phyloP scores from a whole-genome alignment of 1,284 basidiomycete species.

The Cutaneotrichosporon dermatis region DNA sequence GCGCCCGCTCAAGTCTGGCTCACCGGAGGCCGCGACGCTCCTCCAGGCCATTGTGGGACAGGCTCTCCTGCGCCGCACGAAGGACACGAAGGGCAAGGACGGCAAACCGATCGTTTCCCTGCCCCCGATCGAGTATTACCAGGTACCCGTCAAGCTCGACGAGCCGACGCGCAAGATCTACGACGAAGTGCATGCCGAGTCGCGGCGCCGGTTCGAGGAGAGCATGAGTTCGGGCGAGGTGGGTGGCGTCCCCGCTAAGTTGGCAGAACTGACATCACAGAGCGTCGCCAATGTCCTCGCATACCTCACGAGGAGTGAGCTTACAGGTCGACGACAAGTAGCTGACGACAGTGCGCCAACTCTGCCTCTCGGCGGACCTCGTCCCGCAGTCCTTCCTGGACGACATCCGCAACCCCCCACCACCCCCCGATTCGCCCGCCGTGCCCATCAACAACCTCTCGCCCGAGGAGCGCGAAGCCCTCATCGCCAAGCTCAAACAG shows the following conservation, averaged over 20 bases:
- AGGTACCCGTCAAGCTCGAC: conserved; percentile 59
- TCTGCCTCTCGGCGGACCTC: conserved; percentile 73
- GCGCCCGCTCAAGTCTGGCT: conserved; percentile 65
- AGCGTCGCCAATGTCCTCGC: conserved; percentile 62
- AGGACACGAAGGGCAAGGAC: conserved; percentile 74
- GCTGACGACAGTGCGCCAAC: conserved; percentile 61
- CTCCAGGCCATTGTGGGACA: conserved; percentile 81
- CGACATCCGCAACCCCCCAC: conserved; percentile 53
- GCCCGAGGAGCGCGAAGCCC: conserved; percentile 43
- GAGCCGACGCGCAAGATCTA: conserved; percentile 67
- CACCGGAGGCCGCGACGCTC: conserved; percentile 62
- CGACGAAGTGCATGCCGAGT: conserved; percentile 64
- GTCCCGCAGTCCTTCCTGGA: conserved; percentile 71
- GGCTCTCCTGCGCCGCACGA: conserved; percentile 76
- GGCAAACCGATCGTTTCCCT: conserved; percentile 69
- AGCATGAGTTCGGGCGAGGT: conserved; percentile 51
- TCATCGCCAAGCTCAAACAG: conserved; percentile 63
- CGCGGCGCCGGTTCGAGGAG: conserved; percentile 60
- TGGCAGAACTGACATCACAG: conserved; percentile 5
- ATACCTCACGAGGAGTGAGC: conserved; percentile 65
- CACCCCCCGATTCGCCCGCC: conserved; percentile 35
- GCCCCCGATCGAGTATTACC: conserved; percentile 59
- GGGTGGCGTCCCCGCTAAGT: not conserved
- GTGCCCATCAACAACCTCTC: conserved; percentile 23
- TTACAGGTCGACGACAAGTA: not conserved